A percentile compares a stretch with the other conserved stretches of the same genome.
Evolutionary conservation across 768 basidiomycete species (phyloP).

Genomic region (Trametes coccinea): DNA sequence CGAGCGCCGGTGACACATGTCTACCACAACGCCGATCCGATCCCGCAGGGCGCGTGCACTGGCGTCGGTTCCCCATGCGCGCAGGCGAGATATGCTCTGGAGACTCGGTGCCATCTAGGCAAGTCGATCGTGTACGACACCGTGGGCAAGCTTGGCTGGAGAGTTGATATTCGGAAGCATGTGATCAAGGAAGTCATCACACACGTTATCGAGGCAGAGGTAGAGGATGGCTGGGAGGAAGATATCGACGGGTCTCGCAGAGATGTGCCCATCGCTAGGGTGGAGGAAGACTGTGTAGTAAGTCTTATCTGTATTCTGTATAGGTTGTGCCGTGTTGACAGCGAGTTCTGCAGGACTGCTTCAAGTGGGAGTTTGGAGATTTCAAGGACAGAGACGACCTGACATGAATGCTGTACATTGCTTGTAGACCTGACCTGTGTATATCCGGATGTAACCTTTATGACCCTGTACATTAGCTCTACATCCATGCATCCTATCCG

Average conservation of each 20-base stretch:
- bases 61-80: constrained; percentile 54
- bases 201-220: constrained; percentile 51
- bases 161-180: constrained; percentile 55
- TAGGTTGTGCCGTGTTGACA: neutral
- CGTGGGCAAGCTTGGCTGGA: constrained; percentile 61
- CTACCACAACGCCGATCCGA: constrained; percentile 73
- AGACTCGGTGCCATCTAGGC: constrained; percentile 64
- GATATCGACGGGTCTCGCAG: constrained; percentile 38
- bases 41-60: constrained; percentile 59
- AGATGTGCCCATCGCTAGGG: constrained; percentile 58
- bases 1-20: constrained; percentile 41
- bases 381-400: constrained; percentile 35
- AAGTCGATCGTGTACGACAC: constrained; percentile 67
- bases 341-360: constrained; percentile 58
- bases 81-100: constrained; percentile 65
- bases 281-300: constrained; percentile 66
- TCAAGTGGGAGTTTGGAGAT: constrained; percentile 71
- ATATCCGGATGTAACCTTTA: constrained; percentile 7
- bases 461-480: neutral
- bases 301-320: constrained; percentile 24
- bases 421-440: neutral
- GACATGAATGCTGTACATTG: constrained; percentile 12
- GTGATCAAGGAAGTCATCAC: constrained; percentile 55
- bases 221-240: constrained; percentile 43
- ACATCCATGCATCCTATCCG: neutral